Evolutionary conservation across 192 early-diverging fungal species (phyloP).

Genomic region (Spinellus fusiger): DNA sequence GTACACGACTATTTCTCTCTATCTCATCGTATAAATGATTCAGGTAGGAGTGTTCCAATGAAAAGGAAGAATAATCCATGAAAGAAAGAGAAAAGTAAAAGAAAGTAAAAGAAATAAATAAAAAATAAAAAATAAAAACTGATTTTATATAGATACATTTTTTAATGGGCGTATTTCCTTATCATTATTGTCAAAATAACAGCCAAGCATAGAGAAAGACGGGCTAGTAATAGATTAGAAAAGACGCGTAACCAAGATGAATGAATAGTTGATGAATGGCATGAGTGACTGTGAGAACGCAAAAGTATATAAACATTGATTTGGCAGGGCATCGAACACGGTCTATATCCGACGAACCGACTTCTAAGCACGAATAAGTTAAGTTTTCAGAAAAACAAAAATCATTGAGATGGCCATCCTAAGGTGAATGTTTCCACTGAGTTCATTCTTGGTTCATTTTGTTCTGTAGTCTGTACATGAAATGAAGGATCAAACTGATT

Average conservation of each 20-base stretch:
- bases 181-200: background rate
- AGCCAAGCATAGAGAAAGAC: background rate
- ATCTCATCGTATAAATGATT: background rate
- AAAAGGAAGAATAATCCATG: background rate
- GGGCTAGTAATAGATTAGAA: no score
- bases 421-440: background rate
- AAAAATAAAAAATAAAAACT: background rate
- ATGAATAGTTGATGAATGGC: no score
- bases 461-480: background rate
- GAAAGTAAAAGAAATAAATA: background rate
- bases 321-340: no score
- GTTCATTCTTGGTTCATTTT: background rate
- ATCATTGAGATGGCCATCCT: background rate
- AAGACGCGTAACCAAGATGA: no score
- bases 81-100: background rate
- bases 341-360: no score
- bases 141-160: background rate
- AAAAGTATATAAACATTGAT: no score
- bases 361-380: no score
- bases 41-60: background rate
- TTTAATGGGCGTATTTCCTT: background rate
- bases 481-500: background rate
- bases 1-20: background rate
- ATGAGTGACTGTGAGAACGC: no score
- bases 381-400: no score